Evolutionary conservation across 2,329 filamentous ascomycete species (phyloP), one percentile per base, ranked within the genome.

Genomic region (Alternaria panax): DNA sequence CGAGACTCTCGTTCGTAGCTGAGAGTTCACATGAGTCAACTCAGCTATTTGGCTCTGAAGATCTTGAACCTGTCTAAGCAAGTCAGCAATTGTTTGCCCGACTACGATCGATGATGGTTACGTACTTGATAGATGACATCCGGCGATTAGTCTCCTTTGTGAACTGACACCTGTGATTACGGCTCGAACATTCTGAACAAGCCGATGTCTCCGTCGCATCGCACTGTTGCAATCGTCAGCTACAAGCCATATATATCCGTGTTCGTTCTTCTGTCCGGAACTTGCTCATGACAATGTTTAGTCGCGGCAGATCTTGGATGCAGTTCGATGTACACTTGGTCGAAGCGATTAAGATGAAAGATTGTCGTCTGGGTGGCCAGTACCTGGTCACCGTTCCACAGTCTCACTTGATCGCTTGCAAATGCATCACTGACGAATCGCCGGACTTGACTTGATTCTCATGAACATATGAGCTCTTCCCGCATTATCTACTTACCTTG

Each of bases 101-200:
- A 24, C 11, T 42, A 7, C 30, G 22, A 4, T 24, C 30, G 9
- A 16, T 8, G 12, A 42, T 16, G n/a, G 27, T 14, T 56, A 79
- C 84, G 71, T 78, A 88, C 86, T 98, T 99, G 81, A 98, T 98
- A 1, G 94, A 98, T 18, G 95, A 98, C 95, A 99, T 99, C 63
- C 95, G 88, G 59, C 95, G 87, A 77, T 99, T 99, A 12, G 95
- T 99, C 80, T 99, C 95, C 80, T 99, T 99, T 50, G 95, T 99
- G 76, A 99, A 99, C 75, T 98, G 94, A 75, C 95, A 99, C 78
- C 96, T 96, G 66, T 98, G 94, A 75, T 94, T 96, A 66, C 95
- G 90, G 77, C 93, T 97, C 5, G 92, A 95, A 80, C 95, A 99
- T 80, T 99, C 95, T 2, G 95, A 97, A 78, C 95, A 99, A 79